Percentiles rank a stretch among this genome's conserved stretches.
Evolutionary conservation across 1,284 basidiomycete species (phyloP).

Genomic region (Apiotrichum sp.): DNA sequence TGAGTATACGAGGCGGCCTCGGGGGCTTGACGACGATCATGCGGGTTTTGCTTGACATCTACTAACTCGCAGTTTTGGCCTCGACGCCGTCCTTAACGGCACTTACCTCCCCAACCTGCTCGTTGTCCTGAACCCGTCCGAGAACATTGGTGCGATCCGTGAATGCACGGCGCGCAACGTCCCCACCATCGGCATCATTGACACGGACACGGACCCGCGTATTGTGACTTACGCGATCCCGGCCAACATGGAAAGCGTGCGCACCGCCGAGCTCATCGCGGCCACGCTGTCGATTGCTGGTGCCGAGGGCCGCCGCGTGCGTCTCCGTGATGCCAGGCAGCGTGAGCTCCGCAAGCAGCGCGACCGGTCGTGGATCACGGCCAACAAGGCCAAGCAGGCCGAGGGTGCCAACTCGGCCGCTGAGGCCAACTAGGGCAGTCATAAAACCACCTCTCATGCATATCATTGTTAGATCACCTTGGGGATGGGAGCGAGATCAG

Average conservation of each 20-base stretch:
- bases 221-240: slow-evolving; percentile 98
- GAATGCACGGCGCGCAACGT: slow-evolving; percentile 78
- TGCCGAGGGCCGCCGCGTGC: slow-evolving; percentile 57
- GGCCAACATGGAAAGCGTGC: slow-evolving; percentile 73
- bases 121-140: slow-evolving; percentile 79
- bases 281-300: slow-evolving; percentile 90
- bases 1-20: slow-evolving; percentile 22
- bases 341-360: background rate
- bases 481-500: too few species aligned
- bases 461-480: background rate
- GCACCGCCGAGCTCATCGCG: slow-evolving; percentile 82
- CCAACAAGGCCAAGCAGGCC: too few species aligned
- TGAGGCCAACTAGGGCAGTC: too few species aligned
- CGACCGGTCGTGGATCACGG: slow-evolving; percentile 1
- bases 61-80: slow-evolving; percentile 52
- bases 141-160: slow-evolving; percentile 73
- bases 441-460: background rate
- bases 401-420: too few species aligned
- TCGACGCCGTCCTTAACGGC: slow-evolving; percentile 55
- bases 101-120: slow-evolving; percentile 77
- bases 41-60: background rate
- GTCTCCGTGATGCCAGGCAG: slow-evolving; percentile 8
- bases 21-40: too few species aligned
- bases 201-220: slow-evolving; percentile 93
- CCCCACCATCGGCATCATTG: slow-evolving; percentile 83